Evolutionary conservation across 176 grass and related monocot species (phyloP).

Genomic region (Tillandsia fasciculata): DNA sequence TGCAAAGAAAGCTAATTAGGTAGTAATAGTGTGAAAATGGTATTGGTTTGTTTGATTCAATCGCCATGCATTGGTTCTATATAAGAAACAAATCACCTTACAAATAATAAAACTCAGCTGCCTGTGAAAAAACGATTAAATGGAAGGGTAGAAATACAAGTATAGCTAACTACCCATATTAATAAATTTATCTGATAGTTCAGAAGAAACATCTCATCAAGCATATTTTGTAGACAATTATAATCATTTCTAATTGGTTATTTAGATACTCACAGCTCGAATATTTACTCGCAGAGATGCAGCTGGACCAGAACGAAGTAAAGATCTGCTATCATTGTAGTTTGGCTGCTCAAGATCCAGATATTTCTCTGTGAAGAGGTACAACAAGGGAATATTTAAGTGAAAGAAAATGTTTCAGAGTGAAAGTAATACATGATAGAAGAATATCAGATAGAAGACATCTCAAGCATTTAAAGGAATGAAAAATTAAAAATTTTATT

Average conservation of each 20-base stretch:
- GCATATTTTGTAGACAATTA: neutral
- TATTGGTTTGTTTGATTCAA: neutral
- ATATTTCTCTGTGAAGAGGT: conserved; percentile 52
- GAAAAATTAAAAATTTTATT: neutral
- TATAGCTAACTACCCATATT: too few species aligned
- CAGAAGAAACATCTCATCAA: neutral
- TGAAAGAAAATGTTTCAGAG: neutral
- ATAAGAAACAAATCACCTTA: too few species aligned
- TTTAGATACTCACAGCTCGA: conserved; percentile 53
- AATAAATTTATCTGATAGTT: too few species aligned
- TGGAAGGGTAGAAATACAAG: too few species aligned
- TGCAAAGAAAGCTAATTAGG: too few species aligned
- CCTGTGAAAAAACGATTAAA: too few species aligned
- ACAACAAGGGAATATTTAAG: neutral
- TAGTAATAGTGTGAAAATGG: too few species aligned
- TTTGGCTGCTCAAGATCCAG: conserved; percentile 56
- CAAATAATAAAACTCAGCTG: too few species aligned
- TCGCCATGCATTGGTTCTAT: neutral
- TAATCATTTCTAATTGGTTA: neutral
- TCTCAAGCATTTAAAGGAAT: neutral
- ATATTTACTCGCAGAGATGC: conserved; percentile 77
- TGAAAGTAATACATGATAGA: neutral
- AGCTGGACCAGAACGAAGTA: conserved; percentile 72
- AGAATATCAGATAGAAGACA: neutral
- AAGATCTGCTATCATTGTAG: conserved; percentile 60